These are phyloP conservation scores for Neoboletus subvelutipes DNA, from an alignment of 768 basidiomycete species.

Conservation along the genomic window DNA sequence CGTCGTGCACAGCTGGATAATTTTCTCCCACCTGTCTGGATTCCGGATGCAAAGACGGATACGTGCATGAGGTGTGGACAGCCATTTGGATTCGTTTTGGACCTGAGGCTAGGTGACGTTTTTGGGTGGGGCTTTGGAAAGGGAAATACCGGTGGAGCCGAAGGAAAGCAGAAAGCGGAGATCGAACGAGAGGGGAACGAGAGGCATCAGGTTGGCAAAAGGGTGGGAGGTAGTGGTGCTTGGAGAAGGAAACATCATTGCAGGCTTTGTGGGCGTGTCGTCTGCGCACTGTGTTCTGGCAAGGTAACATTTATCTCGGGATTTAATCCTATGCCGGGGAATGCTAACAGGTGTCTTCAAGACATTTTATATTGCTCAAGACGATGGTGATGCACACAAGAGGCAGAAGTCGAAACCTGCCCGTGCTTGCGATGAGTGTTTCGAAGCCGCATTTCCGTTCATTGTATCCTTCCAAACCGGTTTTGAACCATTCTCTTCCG, in stretches of 20 bases:
- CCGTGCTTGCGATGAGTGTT: constrained; percentile 84
- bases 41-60: constrained; percentile 81
- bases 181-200: constrained; percentile 8
- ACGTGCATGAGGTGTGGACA: constrained; percentile 83
- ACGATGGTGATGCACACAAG: constrained; percentile 42
- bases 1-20: constrained; percentile 37
- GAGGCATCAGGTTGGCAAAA: constrained; percentile 8
- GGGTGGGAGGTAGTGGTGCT: constrained; percentile 20
- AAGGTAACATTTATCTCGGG: constrained; percentile 46
- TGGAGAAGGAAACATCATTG: constrained; percentile 80
- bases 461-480: neutral
- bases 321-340: neutral
- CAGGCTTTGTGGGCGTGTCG: constrained; percentile 79
- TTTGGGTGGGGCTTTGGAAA: constrained; percentile 29
- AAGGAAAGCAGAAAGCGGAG: constrained; percentile 14
- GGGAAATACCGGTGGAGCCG: constrained; percentile 39
- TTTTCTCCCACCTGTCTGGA: constrained; percentile 92
- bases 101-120: constrained; percentile 25
- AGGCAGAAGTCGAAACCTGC: constrained; percentile 58
- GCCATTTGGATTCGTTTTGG: constrained; percentile 56
- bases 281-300: constrained; percentile 82
- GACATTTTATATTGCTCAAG: constrained; percentile 75
- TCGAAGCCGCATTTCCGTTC: constrained; percentile 80
- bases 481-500: constrained; percentile 6
- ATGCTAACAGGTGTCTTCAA: constrained; percentile 30